Percentiles rank a stretch among this genome's conserved stretches.
These are phyloP conservation scores for Talaromyces wortmannii DNA, from an alignment of 495 filamentous ascomycete genomes.

Conservation along the genomic window DNA sequence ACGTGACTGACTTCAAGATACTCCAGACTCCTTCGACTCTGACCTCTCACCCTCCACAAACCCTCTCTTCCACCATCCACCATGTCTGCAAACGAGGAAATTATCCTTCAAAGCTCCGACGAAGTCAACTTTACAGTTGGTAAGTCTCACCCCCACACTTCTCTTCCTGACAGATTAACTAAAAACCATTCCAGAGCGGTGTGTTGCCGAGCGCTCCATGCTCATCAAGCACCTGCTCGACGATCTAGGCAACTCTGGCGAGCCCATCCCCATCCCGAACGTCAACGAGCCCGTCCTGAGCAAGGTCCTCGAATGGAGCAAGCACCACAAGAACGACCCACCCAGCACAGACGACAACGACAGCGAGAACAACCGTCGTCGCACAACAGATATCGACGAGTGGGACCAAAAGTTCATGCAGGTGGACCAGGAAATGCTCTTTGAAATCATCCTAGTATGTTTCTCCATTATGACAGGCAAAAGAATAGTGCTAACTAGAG, in stretches of 20 bases:
- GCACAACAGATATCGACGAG: conserved; percentile 97
- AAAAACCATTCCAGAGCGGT: conserved; percentile 51
- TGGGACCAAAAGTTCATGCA: conserved; percentile 99
- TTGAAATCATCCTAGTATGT: conserved; percentile 95
- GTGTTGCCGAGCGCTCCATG: conserved; percentile 83
- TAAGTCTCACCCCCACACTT: conserved; percentile 23
- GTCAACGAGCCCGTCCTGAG: conserved; percentile 89
- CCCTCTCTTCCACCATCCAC: neutral
- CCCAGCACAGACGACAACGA: conserved; percentile 77
- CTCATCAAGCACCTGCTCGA: conserved; percentile 98
- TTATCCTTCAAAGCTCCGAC: conserved; percentile 55
- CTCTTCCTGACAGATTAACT: conserved; percentile 5
- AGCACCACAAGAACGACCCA: conserved; percentile 86
- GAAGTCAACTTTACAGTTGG: conserved; percentile 46
- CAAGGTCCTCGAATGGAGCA: conserved; percentile 98
- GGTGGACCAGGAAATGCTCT: conserved; percentile 98
- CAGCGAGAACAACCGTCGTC: conserved; percentile 90
- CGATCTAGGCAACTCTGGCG: conserved; percentile 68
- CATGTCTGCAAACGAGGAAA: conserved; percentile 5
- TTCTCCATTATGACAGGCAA: neutral
- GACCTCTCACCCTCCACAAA: neutral
- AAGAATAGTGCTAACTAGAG: neutral
- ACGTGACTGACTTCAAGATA: too few species aligned
- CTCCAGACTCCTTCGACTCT: neutral
- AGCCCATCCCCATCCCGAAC: conserved; percentile 81